Conservation (phyloP, 164 flowering plant species). For the Vitis vinifera region DNA sequence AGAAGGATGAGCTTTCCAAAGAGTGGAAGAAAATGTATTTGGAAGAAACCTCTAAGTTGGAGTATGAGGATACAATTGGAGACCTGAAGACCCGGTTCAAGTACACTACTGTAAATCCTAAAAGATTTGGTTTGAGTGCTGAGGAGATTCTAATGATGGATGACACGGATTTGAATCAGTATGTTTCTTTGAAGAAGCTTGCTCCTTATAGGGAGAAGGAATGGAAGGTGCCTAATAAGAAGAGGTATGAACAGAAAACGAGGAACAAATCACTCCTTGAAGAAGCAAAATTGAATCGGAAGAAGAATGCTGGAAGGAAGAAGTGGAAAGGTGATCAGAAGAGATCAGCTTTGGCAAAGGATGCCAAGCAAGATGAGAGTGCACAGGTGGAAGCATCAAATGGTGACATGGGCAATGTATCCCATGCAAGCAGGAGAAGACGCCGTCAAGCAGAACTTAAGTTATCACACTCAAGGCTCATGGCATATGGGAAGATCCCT, state of each 20-base stretch:
- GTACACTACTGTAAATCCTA: constrained; percentile 56
- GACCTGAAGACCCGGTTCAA: constrained; percentile 89
- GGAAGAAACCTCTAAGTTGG: constrained; percentile 76
- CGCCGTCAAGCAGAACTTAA: constrained; percentile 46
- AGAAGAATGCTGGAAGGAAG: constrained; percentile 21
- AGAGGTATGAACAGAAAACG: constrained; percentile 46
- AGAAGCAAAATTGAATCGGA: constrained; percentile 17
- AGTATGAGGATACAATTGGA: constrained; percentile 86
- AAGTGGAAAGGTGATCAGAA: constrained; percentile 6
- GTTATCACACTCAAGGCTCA: constrained; percentile 45
- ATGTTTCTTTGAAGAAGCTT: constrained; percentile 81
- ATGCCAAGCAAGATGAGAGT: constrained; percentile 22
- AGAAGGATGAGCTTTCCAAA: constrained; percentile 39
- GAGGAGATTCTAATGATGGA: constrained; percentile 60
- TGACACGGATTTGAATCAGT: constrained; percentile 83
- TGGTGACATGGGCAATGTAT: constrained; percentile 30
- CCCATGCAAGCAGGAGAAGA: constrained; percentile 54
- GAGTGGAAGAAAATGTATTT: constrained; percentile 30
- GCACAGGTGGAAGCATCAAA: constrained; percentile 22
- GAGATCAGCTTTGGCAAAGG: constrained; percentile 10
- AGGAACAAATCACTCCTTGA: constrained; percentile 32
- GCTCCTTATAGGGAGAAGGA: constrained; percentile 75
- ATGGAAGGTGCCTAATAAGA: constrained; percentile 62
- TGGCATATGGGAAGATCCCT: constrained; percentile 56
- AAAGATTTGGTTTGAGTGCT: constrained; percentile 60